Percentiles rank a stretch among this genome's conserved stretches.
Evolutionary conservation across 2,329 filamentous ascomycete genomes (phyloP).

Genomic region (Colletotrichum graminicola): DNA sequence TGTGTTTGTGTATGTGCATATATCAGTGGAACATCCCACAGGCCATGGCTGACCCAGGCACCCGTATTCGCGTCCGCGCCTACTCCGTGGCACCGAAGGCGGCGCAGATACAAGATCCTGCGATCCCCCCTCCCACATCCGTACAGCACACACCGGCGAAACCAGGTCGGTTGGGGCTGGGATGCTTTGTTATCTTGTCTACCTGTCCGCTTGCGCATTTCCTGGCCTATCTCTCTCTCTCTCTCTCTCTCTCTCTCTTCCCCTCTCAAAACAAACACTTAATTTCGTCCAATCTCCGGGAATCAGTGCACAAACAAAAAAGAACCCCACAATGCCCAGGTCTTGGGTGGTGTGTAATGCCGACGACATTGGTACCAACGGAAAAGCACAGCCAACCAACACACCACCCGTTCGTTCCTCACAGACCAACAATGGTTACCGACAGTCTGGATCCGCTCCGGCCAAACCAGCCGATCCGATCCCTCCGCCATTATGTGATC

Average conservation of each 20-base stretch:
- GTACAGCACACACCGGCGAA: not conserved
- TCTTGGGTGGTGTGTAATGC: too few species aligned
- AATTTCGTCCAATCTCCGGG: not conserved
- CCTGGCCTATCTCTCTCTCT: constrained; percentile 7
- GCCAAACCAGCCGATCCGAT: constrained; percentile 13
- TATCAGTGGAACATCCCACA: constrained; percentile 8
- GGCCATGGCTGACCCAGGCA: not conserved
- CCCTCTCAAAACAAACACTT: not conserved
- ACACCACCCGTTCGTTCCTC: not conserved
- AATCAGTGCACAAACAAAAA: not conserved
- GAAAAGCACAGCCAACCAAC: constrained; percentile 8
- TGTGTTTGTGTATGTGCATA: constrained; percentile 4
- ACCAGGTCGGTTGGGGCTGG: constrained; percentile 6
- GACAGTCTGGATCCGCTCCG: constrained; percentile 16
- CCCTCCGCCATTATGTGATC: constrained; percentile 7
- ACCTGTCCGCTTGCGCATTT: constrained; percentile 19
- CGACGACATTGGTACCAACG: not conserved
- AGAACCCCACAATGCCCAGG: constrained; percentile 2
- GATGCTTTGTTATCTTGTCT: not conserved
- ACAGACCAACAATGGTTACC: constrained; percentile 14
- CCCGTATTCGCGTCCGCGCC: constrained; percentile 19
- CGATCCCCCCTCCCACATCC: not conserved
- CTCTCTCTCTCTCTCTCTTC: not conserved
- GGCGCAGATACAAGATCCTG: constrained; percentile 21
- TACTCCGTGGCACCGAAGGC: not conserved